Evolutionary conservation across 2,329 filamentous ascomycete genomes (phyloP).

Genomic region (Nothopassalora personata): DNA sequence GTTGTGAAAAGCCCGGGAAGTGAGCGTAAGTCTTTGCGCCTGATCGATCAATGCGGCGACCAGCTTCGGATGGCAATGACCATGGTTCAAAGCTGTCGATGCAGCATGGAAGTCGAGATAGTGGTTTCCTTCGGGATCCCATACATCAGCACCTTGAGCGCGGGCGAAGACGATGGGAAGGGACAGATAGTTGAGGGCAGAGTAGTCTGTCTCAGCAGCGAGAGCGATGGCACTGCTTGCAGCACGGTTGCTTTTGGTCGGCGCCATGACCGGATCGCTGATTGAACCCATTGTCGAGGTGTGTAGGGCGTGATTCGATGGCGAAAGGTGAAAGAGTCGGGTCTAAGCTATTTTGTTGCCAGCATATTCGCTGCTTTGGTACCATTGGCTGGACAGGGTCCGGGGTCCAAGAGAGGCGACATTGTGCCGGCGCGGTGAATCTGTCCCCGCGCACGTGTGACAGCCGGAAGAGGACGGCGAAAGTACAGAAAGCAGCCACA

Average conservation of each 20-base stretch:
- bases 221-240: slow-evolving; percentile 74
- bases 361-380: too few relatives aligned
- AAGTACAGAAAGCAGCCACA: too few relatives aligned
- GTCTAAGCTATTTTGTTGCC: too few relatives aligned
- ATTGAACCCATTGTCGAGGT: background rate
- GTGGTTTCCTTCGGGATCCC: slow-evolving; percentile 84
- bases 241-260: slow-evolving; percentile 57
- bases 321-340: too few relatives aligned
- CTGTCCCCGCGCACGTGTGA: too few relatives aligned
- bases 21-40: slow-evolving; percentile 80
- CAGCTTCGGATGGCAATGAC: slow-evolving; percentile 93
- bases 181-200: slow-evolving; percentile 97
- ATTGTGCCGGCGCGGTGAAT: too few relatives aligned
- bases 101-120: slow-evolving; percentile 97
- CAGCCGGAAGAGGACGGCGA: too few relatives aligned
- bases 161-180: slow-evolving; percentile 86
- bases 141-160: slow-evolving; percentile 79
- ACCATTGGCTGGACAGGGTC: background rate
- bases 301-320: too few relatives aligned
- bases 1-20: slow-evolving; percentile 92
- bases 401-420: too few relatives aligned
- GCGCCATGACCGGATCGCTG: background rate
- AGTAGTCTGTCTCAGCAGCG: slow-evolving; percentile 70
- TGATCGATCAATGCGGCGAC: slow-evolving; percentile 84
- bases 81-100: slow-evolving; percentile 95